Conservation (phyloP, 345 rosid species). For the Anacardium occidentale region DNA sequence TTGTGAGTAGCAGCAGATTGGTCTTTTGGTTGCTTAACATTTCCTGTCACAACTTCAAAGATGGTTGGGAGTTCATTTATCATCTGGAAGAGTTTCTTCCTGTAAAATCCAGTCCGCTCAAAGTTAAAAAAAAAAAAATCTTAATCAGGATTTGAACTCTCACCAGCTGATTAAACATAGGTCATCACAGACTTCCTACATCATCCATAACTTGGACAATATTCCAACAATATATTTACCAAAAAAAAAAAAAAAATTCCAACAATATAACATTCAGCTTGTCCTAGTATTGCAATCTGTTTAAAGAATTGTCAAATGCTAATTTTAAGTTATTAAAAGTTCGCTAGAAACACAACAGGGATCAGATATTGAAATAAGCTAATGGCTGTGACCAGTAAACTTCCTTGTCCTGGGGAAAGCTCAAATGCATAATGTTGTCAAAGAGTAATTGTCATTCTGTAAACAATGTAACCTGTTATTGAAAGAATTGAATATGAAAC, state of each 20-base stretch:
- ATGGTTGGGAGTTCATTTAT: slow-evolving; percentile 91
- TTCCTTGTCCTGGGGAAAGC: not conserved
- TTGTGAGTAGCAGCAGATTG: slow-evolving; percentile 54
- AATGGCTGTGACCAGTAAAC: not conserved
- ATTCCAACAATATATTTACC: not conserved
- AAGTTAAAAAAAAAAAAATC: not conserved
- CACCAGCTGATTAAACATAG: not conserved
- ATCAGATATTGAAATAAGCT: not conserved
- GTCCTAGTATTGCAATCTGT: not conserved
- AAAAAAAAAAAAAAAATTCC: no score
- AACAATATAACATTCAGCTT: not conserved
- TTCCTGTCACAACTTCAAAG: slow-evolving; percentile 86
- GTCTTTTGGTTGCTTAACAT: slow-evolving; percentile 70
- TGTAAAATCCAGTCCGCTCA: slow-evolving; percentile 33
- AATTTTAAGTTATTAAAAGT: not conserved
- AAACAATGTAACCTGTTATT: not conserved
- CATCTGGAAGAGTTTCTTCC: slow-evolving; percentile 99
- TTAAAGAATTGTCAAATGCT: not conserved
- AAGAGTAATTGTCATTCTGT: not conserved
- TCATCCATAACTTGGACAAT: not conserved
- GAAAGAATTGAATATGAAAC: not conserved
- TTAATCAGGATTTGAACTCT: not conserved
- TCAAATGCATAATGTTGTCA: not conserved
- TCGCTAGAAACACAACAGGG: not conserved
- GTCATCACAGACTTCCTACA: not conserved